Conservation (phyloP, 805 yeast species). For the Metschnikowia koreensis region DNA sequence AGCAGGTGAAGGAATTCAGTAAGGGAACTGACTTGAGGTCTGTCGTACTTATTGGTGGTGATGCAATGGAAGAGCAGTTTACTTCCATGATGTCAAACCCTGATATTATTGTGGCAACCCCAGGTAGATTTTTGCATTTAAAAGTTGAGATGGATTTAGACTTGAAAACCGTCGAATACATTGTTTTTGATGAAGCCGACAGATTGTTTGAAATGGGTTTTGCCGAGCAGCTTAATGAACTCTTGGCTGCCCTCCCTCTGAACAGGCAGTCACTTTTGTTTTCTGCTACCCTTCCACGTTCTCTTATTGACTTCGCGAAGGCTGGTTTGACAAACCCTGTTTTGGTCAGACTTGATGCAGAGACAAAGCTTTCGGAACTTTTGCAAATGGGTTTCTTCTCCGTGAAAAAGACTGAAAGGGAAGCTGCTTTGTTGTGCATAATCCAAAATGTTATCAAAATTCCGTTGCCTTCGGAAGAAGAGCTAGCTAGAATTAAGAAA, state of each 20-base stretch:
- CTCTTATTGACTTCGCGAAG: slow-evolving; percentile 93
- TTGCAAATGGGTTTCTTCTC: slow-evolving; percentile 87
- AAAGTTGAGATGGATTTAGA: slow-evolving; percentile 94
- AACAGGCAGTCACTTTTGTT: slow-evolving; percentile 84
- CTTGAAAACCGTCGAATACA: slow-evolving; percentile 77
- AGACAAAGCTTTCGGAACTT: slow-evolving; percentile 83
- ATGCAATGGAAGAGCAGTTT: slow-evolving; percentile 95
- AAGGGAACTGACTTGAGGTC: slow-evolving; percentile 80
- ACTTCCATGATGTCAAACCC: slow-evolving; percentile 91
- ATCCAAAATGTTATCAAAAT: slow-evolving; percentile 81
- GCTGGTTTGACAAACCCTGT: slow-evolving; percentile 94
- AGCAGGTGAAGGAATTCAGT: slow-evolving; percentile 84
- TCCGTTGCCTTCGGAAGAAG: slow-evolving; percentile 75
- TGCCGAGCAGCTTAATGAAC: slow-evolving; percentile 87
- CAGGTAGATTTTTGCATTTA: slow-evolving; percentile 94
- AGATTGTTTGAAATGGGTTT: slow-evolving; percentile 95
- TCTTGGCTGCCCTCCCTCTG: slow-evolving; percentile 78
- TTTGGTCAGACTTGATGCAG: slow-evolving; percentile 89
- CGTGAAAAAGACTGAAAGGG: slow-evolving; percentile 81
- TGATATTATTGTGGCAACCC: slow-evolving; percentile 93
- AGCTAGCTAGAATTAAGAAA: slow-evolving; percentile 50
- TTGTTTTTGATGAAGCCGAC: slow-evolving; percentile 97
- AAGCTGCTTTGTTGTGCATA: slow-evolving; percentile 75
- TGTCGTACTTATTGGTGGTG: slow-evolving; percentile 92
- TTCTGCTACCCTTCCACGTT: slow-evolving; percentile 91